Percentiles rank a stretch among this genome's conserved stretches.
Conservation (phyloP, 768 basidiomycete genomes). For the Plicaturopsis crispa region DNA sequence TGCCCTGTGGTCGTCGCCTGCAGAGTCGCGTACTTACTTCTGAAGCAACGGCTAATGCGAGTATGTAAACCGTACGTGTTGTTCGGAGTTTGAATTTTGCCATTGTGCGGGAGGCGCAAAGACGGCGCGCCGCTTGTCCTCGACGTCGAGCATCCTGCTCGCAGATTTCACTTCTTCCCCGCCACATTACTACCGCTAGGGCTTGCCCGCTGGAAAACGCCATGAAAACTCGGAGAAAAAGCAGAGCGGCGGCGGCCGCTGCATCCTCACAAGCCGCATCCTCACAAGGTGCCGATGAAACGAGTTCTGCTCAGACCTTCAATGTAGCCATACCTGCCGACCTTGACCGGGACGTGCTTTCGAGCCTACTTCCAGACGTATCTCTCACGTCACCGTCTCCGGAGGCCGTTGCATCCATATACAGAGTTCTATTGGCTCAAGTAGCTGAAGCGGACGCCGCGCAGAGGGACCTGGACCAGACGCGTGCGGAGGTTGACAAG, state of each 20-base stretch:
- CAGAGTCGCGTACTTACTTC: no score
- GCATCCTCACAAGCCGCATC: conserved; percentile 19
- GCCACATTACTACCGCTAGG: no score
- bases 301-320: conserved; percentile 22
- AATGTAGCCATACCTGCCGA: conserved; percentile 53
- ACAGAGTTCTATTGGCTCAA: conserved; percentile 54
- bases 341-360: conserved; percentile 54
- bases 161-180: no score
- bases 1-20: no score
- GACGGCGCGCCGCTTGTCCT: no score
- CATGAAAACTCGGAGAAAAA: conserved; percentile 55
- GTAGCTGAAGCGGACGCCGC: conserved; percentile 44
- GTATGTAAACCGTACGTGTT: no score
- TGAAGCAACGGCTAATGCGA: no score
- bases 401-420: conserved; percentile 55
- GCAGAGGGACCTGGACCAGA: conserved; percentile 62
- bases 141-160: no score
- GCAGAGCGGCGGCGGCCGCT: conserved; percentile 42
- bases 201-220: no score
- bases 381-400: conserved; percentile 48
- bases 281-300: conserved; percentile 26
- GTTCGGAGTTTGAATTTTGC: no score
- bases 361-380: conserved; percentile 53
- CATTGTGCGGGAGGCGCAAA: no score
- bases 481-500: conserved; percentile 56